These are phyloP conservation scores for Pythium folliculosum DNA, from an alignment of 352 stramenopile genomes.

Conservation along the genomic window DNA sequence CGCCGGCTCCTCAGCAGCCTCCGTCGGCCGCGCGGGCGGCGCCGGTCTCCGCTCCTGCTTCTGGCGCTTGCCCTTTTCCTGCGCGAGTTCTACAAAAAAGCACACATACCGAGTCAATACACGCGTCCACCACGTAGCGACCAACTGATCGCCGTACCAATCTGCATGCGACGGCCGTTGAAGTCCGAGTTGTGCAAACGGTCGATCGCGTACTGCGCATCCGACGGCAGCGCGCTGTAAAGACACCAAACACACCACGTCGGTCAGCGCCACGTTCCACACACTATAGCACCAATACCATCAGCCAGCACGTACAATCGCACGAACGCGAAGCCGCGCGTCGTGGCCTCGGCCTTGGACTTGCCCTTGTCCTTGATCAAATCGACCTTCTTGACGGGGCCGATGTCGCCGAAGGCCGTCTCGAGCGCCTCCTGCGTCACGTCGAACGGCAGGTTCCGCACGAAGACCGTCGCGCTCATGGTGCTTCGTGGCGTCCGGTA, in stretches of 20 bases:
- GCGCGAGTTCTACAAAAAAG: slow-evolving; percentile 53
- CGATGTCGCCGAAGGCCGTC: slow-evolving; percentile 79
- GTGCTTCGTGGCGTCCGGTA: neutral
- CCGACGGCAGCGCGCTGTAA: slow-evolving; percentile 66
- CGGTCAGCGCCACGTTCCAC: neutral
- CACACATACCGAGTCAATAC: neutral
- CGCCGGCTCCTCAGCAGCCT: slow-evolving; percentile 23
- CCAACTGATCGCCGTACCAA: slow-evolving; percentile 45
- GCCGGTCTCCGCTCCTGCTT: slow-evolving; percentile 23
- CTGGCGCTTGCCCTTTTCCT: slow-evolving; percentile 53
- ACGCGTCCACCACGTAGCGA: neutral
- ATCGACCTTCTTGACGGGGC: slow-evolving; percentile 85
- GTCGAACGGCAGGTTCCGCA: slow-evolving; percentile 86
- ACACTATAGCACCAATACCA: neutral
- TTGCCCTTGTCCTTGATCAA: slow-evolving; percentile 90
- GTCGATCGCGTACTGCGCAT: slow-evolving; percentile 70
- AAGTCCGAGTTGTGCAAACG: slow-evolving; percentile 79
- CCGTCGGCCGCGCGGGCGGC: slow-evolving; percentile 3
- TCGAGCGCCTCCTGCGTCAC: slow-evolving; percentile 86
- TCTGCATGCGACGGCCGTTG: slow-evolving; percentile 75
- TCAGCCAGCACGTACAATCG: slow-evolving; percentile 63
- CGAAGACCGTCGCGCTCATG: slow-evolving; percentile 70
- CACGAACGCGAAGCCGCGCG: slow-evolving; percentile 85
- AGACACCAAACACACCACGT: slow-evolving; percentile 6
- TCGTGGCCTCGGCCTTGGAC: slow-evolving; percentile 75